Conservation (phyloP, 1,284 basidiomycete species). For the Ustilago tritici region DNA sequence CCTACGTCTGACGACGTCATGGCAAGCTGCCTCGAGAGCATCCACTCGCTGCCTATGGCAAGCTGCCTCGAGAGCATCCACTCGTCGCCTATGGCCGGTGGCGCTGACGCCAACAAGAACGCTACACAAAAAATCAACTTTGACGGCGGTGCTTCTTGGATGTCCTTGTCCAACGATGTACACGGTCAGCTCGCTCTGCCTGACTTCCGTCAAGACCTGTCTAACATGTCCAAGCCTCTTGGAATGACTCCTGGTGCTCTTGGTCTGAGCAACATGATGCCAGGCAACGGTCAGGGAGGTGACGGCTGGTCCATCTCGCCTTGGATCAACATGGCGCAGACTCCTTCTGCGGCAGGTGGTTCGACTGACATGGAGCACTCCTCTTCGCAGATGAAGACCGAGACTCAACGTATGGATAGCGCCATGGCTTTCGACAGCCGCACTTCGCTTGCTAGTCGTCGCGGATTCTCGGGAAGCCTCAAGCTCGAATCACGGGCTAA, state of each 20-base stretch:
- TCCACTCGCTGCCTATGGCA: slow-evolving; percentile 25
- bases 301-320: slow-evolving; percentile 57
- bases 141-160: slow-evolving; percentile 32
- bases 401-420: slow-evolving; percentile 12
- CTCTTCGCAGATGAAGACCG: slow-evolving; percentile 8
- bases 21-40: slow-evolving; percentile 43
- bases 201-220: slow-evolving; percentile 33
- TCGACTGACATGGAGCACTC: slow-evolving; percentile 11
- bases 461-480: slow-evolving; percentile 47
- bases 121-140: slow-evolving; percentile 6
- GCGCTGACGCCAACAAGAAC: slow-evolving; percentile 8
- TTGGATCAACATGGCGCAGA: slow-evolving; percentile 40
- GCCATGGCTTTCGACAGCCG: slow-evolving; percentile 23
- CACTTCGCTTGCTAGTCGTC: slow-evolving; percentile 41
- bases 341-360: slow-evolving; percentile 25
- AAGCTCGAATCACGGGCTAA: slow-evolving; percentile 24
- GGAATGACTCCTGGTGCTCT: slow-evolving; percentile 41
- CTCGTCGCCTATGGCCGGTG: slow-evolving; percentile 17
- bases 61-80: slow-evolving; percentile 49
- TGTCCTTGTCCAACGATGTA: slow-evolving; percentile 19
- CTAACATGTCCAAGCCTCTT: slow-evolving; percentile 29
- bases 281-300: slow-evolving; percentile 16
- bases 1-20: slow-evolving; percentile 24
- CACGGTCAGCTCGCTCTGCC: slow-evolving; percentile 30
- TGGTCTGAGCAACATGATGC: slow-evolving; percentile 24